Evolutionary conservation across 805 yeast species (phyloP).

Genomic region (Isabelozyma heimii): DNA sequence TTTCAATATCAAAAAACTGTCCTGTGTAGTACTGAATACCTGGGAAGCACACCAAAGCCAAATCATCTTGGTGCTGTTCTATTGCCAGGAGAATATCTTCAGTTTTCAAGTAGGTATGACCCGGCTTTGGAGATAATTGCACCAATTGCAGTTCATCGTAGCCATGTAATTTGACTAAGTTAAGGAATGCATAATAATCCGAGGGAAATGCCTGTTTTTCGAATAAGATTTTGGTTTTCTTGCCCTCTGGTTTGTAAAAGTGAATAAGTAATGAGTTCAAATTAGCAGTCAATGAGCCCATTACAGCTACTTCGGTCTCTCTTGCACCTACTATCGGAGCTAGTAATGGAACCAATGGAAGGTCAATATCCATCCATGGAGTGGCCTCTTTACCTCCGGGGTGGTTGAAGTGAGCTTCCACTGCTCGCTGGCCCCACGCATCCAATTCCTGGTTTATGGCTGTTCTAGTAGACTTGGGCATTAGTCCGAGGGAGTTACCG

Average conservation of each 20-base stretch:
- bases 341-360: conserved; percentile 66
- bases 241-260: conserved; percentile 67
- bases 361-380: conserved; percentile 81
- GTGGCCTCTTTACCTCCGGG: conserved; percentile 50
- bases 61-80: conserved; percentile 51
- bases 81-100: conserved; percentile 60
- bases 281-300: conserved; percentile 84
- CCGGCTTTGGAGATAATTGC: conserved; percentile 59
- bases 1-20: conserved; percentile 71
- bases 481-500: conserved; percentile 91
- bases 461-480: conserved; percentile 63
- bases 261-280: conserved; percentile 70
- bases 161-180: conserved; percentile 65
- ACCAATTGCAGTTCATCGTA: conserved; percentile 54
- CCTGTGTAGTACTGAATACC: conserved; percentile 95
- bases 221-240: conserved; percentile 67
- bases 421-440: conserved; percentile 83
- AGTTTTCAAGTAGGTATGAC: conserved; percentile 56
- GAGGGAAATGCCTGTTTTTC: conserved; percentile 92
- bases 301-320: conserved; percentile 75
- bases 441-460: conserved; percentile 66
- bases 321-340: conserved; percentile 77
- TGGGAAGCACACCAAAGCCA: conserved; percentile 76
- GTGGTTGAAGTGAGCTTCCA: conserved; percentile 80
- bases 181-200: conserved; percentile 81